These are phyloP conservation scores for Fusarium coffeatum DNA, from an alignment of 2,329 filamentous ascomycete genomes.

Conservation along the genomic window DNA sequence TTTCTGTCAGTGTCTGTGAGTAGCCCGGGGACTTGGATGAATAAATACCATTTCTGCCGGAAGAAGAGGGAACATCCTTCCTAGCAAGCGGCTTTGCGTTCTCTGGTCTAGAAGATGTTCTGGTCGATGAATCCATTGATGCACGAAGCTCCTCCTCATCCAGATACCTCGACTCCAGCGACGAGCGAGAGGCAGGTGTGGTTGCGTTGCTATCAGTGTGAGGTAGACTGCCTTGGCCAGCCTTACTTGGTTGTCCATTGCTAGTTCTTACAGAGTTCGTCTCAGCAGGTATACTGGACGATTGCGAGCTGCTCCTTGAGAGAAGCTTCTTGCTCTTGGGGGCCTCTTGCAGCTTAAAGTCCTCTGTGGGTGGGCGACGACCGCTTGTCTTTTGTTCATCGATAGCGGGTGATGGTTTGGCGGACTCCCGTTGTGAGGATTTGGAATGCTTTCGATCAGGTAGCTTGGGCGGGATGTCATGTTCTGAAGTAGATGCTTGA, in stretches of 20 bases:
- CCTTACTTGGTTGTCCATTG: slow-evolving; percentile 50
- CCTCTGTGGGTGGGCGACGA: slow-evolving; percentile 60
- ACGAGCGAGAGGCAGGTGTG: slow-evolving; percentile 60
- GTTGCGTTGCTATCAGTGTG: slow-evolving; percentile 53
- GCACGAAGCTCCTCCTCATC: slow-evolving; percentile 64
- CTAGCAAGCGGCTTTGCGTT: slow-evolving; percentile 66
- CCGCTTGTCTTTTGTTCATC: slow-evolving; percentile 56
- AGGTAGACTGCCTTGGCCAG: slow-evolving; percentile 44
- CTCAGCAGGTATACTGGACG: slow-evolving; percentile 54
- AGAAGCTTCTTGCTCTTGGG: slow-evolving; percentile 70
- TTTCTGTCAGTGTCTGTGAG: slow-evolving; percentile 18
- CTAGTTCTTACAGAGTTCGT: slow-evolving; percentile 50
- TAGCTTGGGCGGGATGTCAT: slow-evolving; percentile 64
- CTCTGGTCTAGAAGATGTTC: slow-evolving; percentile 55
- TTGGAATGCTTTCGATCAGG: slow-evolving; percentile 55
- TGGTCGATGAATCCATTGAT: slow-evolving; percentile 57
- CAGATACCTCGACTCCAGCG: slow-evolving; percentile 67
- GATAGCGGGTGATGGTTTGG: slow-evolving; percentile 45
- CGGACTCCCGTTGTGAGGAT: slow-evolving; percentile 58
- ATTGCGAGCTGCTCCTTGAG: slow-evolving; percentile 59
- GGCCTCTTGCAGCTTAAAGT: slow-evolving; percentile 84
- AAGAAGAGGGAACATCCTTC: slow-evolving; percentile 69
- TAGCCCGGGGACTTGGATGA: neutral
- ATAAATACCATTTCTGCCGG: slow-evolving; percentile 59
- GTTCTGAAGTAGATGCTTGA: slow-evolving; percentile 62